Evolutionary conservation across 2,329 filamentous ascomycete genomes (phyloP).

Genomic region (Lasiodiplodia sp.): DNA sequence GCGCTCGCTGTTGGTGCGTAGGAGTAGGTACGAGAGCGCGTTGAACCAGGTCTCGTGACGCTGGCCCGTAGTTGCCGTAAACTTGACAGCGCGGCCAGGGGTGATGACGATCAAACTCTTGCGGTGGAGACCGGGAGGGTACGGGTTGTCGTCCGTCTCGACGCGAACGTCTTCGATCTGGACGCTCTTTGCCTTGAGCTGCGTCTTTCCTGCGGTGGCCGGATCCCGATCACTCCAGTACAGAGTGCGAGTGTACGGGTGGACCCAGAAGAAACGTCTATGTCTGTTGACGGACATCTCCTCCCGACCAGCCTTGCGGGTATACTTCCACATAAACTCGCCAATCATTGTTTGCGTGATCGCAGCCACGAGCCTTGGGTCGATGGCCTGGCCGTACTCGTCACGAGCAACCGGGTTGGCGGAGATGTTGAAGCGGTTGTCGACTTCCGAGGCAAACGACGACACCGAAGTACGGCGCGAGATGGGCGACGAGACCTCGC

Average conservation of each 20-base stretch:
- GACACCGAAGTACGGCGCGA: conserved; percentile 86
- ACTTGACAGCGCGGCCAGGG: conserved; percentile 87
- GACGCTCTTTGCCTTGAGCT: conserved; percentile 86
- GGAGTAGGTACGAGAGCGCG: conserved; percentile 87
- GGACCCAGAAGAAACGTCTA: conserved; percentile 97
- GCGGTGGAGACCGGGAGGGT: conserved; percentile 90
- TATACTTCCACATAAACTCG: conserved; percentile 99
- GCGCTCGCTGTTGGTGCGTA: conserved; percentile 68
- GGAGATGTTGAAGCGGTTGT: conserved; percentile 85
- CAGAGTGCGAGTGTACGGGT: conserved; percentile 93
- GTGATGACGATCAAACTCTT: conserved; percentile 93
- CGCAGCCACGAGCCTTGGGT: conserved; percentile 98
- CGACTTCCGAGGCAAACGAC: conserved; percentile 93
- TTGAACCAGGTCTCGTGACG: conserved; percentile 99
- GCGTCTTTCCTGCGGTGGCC: conserved; percentile 75
- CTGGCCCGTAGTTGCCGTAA: conserved; percentile 92
- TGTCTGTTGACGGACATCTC: conserved; percentile 90
- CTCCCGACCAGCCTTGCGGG: conserved; percentile 87
- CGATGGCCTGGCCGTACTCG: conserved; percentile 62
- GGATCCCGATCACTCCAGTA: conserved; percentile 97
- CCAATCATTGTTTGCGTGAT: conserved; percentile 99
- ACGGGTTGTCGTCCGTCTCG: conserved; percentile 91
- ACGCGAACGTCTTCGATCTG: conserved; percentile 92
- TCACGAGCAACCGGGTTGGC: conserved; percentile 33
- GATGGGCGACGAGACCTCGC: conserved; percentile 57